These are phyloP conservation scores for Lentinula guzmanii DNA, from an alignment of 768 basidiomycete species.

Conservation along the genomic window DNA sequence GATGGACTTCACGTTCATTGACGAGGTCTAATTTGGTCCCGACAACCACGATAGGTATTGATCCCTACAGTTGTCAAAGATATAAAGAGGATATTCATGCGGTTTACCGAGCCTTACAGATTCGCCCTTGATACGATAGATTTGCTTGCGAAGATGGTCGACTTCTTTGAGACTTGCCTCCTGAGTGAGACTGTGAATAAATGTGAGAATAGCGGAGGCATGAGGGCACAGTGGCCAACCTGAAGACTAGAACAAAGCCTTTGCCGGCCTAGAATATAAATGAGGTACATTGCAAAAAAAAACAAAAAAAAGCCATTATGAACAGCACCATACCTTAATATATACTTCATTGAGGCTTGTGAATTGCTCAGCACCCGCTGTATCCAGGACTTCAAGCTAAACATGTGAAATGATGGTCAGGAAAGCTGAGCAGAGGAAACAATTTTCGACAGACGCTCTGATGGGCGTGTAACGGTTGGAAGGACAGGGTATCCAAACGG, in stretches of 20 bases:
- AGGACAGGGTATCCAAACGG: slow-evolving; percentile 2
- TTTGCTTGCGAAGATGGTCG: slow-evolving; percentile 74
- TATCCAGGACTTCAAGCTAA: slow-evolving; percentile 78
- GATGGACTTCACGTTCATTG: slow-evolving; percentile 74
- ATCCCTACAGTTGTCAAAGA: neutral
- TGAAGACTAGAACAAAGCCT: slow-evolving; percentile 84
- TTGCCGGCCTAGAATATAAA: slow-evolving; percentile 43
- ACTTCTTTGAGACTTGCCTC: slow-evolving; percentile 78
- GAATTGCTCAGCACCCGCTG: slow-evolving; percentile 85
- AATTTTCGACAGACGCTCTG: neutral
- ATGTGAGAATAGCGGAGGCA: slow-evolving; percentile 6
- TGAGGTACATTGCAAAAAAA: neutral
- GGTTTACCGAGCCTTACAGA: slow-evolving; percentile 21
- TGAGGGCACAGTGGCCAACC: slow-evolving; percentile 30
- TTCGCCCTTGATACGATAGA: slow-evolving; percentile 75
- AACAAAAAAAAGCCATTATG: neutral
- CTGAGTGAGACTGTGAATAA: slow-evolving; percentile 58
- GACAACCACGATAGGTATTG: slow-evolving; percentile 82
- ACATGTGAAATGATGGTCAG: neutral
- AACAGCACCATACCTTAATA: slow-evolving; percentile 50
- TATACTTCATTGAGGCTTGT: slow-evolving; percentile 75
- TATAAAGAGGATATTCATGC: neutral
- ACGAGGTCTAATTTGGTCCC: slow-evolving; percentile 82
- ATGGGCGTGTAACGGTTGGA: neutral
- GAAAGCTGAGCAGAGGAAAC: neutral